Base-by-base conservation (phyloP, 208 protist genomes). In the Trypanosoma congolense region DNA sequence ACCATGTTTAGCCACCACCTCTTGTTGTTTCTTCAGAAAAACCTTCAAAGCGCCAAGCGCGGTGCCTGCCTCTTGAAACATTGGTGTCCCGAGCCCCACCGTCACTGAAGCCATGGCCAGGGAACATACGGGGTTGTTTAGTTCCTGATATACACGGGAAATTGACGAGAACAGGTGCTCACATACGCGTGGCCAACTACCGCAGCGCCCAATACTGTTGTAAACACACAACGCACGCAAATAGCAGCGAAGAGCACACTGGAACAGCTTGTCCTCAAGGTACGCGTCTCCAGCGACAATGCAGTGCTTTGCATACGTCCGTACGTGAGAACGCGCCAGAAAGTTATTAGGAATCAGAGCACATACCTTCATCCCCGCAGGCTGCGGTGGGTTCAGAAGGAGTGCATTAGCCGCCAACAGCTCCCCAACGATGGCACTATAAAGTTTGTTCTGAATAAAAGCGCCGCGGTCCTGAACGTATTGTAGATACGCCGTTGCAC, bases 351-450 rank as follows among this genome's bases (percentile, higher is more conserved):
- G 66, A 14, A 88, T 19, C 19, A 61, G 10, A 21, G 76, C 64
- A 35, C 79, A 54, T 44, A 70, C 28, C 12, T 43, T 18, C 26
- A 80, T 29, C 9, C 77, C 77, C 18, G 78, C 66, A 24, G 76
- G 59, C 48, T 73, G 78, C 1, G 85, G 85, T 9, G 82, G 75
- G 38, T 93, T 93, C 8, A 62, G 22, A 49, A 89, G 87, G 30
- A 89, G 51, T 44, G 53, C 57, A 16, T 70, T 44, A 52, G 61
- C 48, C 9, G 82, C 82, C 21, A 87, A 60, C 57, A 87, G 67
- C 53, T 93, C 79, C 55, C 75, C 54, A 38, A 90, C 51, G 2
- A 90, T 29, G 8, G 72, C 80, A 30, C 51, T 56, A 14, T 77
- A 61, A 40, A 89, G 44, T 45, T 65, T 64, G 21, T 50, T 77